These are phyloP conservation scores for Fusarium lyarnte DNA, from an alignment of 2,329 filamentous ascomycete species.

Conservation along the genomic window DNA sequence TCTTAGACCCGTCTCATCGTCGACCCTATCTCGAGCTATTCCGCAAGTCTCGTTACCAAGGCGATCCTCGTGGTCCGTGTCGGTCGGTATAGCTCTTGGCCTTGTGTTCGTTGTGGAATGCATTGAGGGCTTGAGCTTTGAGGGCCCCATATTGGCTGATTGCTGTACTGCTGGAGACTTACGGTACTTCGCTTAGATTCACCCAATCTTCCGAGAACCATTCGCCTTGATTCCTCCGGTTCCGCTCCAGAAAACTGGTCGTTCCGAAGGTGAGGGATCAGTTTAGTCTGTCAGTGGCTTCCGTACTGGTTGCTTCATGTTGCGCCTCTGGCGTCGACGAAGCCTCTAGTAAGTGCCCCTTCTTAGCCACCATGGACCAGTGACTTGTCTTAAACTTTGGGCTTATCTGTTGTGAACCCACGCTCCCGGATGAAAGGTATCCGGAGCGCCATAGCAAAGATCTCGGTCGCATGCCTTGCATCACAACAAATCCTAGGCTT, in stretches of 20 bases:
- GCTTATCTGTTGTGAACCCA: conserved; percentile 19
- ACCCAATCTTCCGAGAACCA: conserved; percentile 3
- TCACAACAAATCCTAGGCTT: conserved; percentile 4
- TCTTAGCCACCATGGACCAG: conserved; percentile 2
- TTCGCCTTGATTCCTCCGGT: conserved; percentile 1
- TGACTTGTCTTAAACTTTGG: conserved; percentile 3
- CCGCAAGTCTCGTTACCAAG: conserved; percentile 1
- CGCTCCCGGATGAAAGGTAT: conserved; percentile 18
- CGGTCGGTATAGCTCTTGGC: conserved; percentile 11
- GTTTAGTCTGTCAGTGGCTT: conserved; percentile 25
- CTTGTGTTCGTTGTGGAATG: conserved; percentile 27
- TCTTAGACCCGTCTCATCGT: conserved; percentile 7
- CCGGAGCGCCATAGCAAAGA: conserved; percentile 8
- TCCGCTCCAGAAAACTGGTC: neutral
- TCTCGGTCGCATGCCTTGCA: conserved; percentile 9
- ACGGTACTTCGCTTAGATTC: neutral
- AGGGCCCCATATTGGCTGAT: conserved; percentile 1
- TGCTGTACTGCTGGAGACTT: neutral
- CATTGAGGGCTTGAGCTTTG: conserved; percentile 3
- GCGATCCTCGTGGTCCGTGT: neutral
- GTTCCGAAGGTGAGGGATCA: neutral
- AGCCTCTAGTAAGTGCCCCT: conserved; percentile 9
- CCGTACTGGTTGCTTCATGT: conserved; percentile 25
- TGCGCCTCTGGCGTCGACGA: conserved; percentile 19
- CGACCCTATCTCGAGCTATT: conserved; percentile 3